A percentile compares a stretch with the other conserved stretches of the same genome.
Conservation (phyloP, 2,329 filamentous ascomycete genomes). For the Aureobasidium sp. region DNA sequence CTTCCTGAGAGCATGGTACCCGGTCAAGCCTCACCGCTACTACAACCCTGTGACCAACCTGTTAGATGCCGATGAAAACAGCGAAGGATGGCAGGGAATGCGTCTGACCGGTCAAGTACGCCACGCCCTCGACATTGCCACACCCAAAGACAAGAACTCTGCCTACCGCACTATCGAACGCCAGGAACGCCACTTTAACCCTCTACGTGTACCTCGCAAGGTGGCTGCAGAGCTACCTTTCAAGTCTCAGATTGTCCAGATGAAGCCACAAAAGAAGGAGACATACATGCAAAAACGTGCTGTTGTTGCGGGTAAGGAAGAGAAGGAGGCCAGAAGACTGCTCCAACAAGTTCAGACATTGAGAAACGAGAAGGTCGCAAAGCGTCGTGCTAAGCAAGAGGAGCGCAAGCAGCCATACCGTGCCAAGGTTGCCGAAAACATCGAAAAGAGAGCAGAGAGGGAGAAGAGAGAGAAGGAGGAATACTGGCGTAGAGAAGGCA, state of each 20-base stretch:
- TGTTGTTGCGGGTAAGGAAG: constrained; percentile 72
- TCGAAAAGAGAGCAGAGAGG: constrained; percentile 76
- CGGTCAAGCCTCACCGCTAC: constrained; percentile 89
- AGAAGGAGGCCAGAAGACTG: constrained; percentile 79
- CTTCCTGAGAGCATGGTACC: constrained; percentile 94
- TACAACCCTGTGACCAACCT: constrained; percentile 96
- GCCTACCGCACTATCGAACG: constrained; percentile 64
- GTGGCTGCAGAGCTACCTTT: constrained; percentile 81
- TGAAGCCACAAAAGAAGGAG: constrained; percentile 68
- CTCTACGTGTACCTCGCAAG: constrained; percentile 67
- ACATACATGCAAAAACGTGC: constrained; percentile 96
- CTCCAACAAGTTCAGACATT: constrained; percentile 91
- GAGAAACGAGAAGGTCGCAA: constrained; percentile 82
- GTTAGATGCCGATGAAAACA: constrained; percentile 48
- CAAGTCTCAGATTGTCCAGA: constrained; percentile 81
- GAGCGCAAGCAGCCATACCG: constrained; percentile 73
- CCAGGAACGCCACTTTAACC: constrained; percentile 45
- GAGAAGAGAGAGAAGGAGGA: constrained; percentile 91
- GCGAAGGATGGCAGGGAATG: constrained; percentile 73
- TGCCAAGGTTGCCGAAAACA: constrained; percentile 72
- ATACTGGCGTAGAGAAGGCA: constrained; percentile 86
- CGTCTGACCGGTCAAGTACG: constrained; percentile 89
- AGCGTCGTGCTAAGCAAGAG: constrained; percentile 78
- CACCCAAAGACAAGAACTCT: constrained; percentile 75
- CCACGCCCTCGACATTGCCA: constrained; percentile 63